Evolutionary conservation across 352 stramenopile genomes (phyloP).

Genomic region (Peronospora belbahrii): DNA sequence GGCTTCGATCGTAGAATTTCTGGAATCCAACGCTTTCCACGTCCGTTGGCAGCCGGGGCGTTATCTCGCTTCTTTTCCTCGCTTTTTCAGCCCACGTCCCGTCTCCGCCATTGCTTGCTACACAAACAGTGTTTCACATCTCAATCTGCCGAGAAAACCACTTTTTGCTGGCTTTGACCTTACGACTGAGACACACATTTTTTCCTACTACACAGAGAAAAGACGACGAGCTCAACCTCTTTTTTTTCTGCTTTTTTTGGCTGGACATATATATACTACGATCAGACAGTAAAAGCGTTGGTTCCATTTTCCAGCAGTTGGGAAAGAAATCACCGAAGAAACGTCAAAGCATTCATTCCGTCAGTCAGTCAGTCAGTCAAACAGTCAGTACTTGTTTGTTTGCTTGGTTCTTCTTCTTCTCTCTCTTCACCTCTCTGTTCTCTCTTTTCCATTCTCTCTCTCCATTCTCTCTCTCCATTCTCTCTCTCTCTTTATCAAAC

Average conservation of each 20-base stretch:
- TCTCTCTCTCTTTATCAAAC: too few relatives aligned
- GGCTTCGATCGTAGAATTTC: constrained; percentile 21
- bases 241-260: too few relatives aligned
- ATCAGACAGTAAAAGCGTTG: constrained; percentile 26
- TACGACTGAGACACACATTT: too few relatives aligned
- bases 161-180: too few relatives aligned
- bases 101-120: constrained; percentile 7
- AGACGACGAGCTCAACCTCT: constrained; percentile 12
- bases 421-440: not conserved
- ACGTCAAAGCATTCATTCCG: not conserved
- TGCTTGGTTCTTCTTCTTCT: not conserved
- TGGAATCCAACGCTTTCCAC: constrained; percentile 11
- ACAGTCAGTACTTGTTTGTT: too few relatives aligned
- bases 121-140: constrained; percentile 9
- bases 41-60: constrained; percentile 24
- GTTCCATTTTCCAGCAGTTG: not conserved
- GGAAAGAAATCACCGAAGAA: constrained; percentile 12
- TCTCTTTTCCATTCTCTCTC: too few relatives aligned
- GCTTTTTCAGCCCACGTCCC: constrained; percentile 26
- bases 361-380: too few relatives aligned
- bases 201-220: constrained; percentile 11
- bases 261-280: constrained; percentile 10
- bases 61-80: constrained; percentile 27
- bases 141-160: constrained; percentile 11
- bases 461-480: too few relatives aligned